Conservation (phyloP, 257 asterid genomes). For the Capsicum chinense region DNA sequence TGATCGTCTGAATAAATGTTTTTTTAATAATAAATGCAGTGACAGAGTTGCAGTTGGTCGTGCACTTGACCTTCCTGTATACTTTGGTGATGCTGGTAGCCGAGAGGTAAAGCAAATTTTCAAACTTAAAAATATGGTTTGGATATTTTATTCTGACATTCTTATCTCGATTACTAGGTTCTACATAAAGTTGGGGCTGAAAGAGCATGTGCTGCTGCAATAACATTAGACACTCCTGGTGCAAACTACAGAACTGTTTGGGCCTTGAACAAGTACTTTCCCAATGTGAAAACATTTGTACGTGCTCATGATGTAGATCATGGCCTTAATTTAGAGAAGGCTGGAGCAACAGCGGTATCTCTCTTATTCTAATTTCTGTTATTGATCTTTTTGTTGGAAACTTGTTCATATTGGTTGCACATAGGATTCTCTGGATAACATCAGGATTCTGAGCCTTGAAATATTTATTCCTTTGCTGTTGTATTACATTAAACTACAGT, state of each 20-base stretch:
- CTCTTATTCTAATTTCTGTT: slow-evolving; percentile 31
- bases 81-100: slow-evolving; percentile 99
- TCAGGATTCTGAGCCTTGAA: not conserved
- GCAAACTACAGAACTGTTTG: slow-evolving; percentile 99
- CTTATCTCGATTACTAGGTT: slow-evolving; percentile 57
- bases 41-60: slow-evolving; percentile 97
- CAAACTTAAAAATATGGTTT: slow-evolving; percentile 30
- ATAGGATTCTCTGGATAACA: not conserved
- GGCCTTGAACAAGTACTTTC: slow-evolving; percentile 97
- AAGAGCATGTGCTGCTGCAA: slow-evolving; percentile 98
- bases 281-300: slow-evolving; percentile 94
- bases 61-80: slow-evolving; percentile 98
- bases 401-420: slow-evolving; percentile 22
- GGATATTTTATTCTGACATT: slow-evolving; percentile 32
- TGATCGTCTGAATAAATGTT: not conserved
- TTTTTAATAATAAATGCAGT: slow-evolving; percentile 48
- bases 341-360: slow-evolving; percentile 97
- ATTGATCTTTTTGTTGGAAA: slow-evolving; percentile 3
- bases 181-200: slow-evolving; percentile 98
- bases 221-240: slow-evolving; percentile 96
- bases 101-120: slow-evolving; percentile 70
- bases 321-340: slow-evolving; percentile 95
- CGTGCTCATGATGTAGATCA: slow-evolving; percentile 99
- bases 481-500: not conserved
- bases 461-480: not conserved